Conservation (phyloP, 768 basidiomycete genomes). For the Leccinellum rugosiceps region DNA sequence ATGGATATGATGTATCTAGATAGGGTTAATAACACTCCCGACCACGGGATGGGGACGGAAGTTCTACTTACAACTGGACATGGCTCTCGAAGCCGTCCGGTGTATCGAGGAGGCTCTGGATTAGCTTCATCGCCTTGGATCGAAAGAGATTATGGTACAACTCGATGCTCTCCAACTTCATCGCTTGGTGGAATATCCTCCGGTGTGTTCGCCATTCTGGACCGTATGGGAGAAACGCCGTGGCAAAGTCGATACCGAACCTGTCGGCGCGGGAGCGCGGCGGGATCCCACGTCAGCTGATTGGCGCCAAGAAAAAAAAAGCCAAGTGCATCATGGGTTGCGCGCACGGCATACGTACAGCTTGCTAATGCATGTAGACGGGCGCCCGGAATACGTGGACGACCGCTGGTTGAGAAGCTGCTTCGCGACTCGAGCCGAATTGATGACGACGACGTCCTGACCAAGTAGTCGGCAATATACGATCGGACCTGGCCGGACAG, state of each 20-base stretch:
- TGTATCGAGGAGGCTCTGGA: slow-evolving; percentile 18
- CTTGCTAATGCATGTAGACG: slow-evolving; percentile 18
- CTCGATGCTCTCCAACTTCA: slow-evolving; percentile 20
- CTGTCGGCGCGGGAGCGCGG: slow-evolving; percentile 4
- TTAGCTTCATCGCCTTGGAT: slow-evolving; percentile 19
- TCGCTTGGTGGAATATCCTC: slow-evolving; percentile 26
- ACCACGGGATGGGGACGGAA: neutral
- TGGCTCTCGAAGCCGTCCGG: slow-evolving; percentile 26
- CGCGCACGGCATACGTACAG: slow-evolving; percentile 11
- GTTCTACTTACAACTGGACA: slow-evolving; percentile 17
- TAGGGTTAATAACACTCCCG: neutral
- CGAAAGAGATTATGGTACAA: slow-evolving; percentile 23
- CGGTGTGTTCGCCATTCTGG: slow-evolving; percentile 28
- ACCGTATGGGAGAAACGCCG: slow-evolving; percentile 29
- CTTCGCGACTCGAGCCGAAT: slow-evolving; percentile 23
- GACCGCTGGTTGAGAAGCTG: slow-evolving; percentile 31
- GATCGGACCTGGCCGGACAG: slow-evolving; percentile 23
- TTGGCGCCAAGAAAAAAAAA: neutral
- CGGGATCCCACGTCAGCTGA: neutral
- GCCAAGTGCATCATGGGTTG: too few relatives aligned
- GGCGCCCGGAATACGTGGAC: slow-evolving; percentile 28
- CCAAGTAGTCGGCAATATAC: slow-evolving; percentile 27
- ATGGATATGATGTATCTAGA: slow-evolving; percentile 30
- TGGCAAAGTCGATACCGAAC: slow-evolving; percentile 29
- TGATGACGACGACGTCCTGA: slow-evolving; percentile 26